These are phyloP conservation scores for Akanthomyces uredinophilus DNA, from an alignment of 2,329 filamentous ascomycete species.

Conservation along the genomic window DNA sequence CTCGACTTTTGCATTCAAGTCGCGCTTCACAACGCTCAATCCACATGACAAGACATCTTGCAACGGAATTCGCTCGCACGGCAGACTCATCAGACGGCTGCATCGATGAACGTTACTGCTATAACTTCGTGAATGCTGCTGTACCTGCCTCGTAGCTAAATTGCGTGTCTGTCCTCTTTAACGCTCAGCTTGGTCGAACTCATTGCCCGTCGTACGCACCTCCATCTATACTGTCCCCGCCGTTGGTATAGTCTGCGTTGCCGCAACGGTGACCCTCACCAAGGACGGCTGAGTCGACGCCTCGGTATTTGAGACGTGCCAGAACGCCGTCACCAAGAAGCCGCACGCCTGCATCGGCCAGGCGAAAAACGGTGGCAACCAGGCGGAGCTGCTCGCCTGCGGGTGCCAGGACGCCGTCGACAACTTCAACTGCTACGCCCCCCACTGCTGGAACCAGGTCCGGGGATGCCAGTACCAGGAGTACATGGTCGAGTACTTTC, in stretches of 20 bases:
- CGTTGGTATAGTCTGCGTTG: constrained; percentile 22
- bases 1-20: not conserved
- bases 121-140: not conserved
- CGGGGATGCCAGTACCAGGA: constrained; percentile 36
- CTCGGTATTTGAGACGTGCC: constrained; percentile 20
- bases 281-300: constrained; percentile 22
- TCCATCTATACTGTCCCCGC: not conserved
- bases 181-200: not conserved
- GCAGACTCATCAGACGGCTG: not conserved
- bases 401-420: constrained; percentile 22
- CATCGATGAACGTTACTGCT: constrained; percentile 14
- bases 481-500: constrained; percentile 31
- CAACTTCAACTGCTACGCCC: constrained; percentile 32
- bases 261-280: constrained; percentile 26
- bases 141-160: not conserved
- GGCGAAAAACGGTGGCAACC: constrained; percentile 17
- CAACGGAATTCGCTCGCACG: not conserved
- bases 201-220: not conserved
- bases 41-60: not conserved
- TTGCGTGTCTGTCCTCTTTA: not conserved
- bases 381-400: constrained; percentile 18
- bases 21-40: not conserved
- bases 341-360: constrained; percentile 17
- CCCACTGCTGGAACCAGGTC: constrained; percentile 35
- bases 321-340: constrained; percentile 11